Evolutionary conservation across 2,329 filamentous ascomycete genomes (phyloP), one percentile per base, ranked within the genome.

Genomic region (Trichoderma polysporum): DNA sequence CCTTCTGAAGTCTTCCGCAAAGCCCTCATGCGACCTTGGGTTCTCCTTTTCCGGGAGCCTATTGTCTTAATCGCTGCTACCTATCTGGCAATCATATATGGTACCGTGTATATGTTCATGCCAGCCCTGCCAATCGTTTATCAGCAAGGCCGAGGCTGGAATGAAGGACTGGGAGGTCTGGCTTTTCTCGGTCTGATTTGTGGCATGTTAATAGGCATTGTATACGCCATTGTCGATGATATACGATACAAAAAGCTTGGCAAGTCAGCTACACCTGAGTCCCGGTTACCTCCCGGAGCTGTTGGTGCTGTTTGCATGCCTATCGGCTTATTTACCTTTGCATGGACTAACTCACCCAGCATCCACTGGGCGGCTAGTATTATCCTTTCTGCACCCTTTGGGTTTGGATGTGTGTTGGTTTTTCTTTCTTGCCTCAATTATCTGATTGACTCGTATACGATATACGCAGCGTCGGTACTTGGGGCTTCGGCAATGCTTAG

Each of bases 11-110:
- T 37, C 13, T 60, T 60, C 19, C 41, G 58, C 19, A 60, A 50
- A 27, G 58, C 58, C 22, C 29, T 60, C 5, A 13, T 81, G 37
- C 81, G 87, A 3, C 88, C 88, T 1, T 88, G 85, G 85, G 76
- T 86, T 49, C 77, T 90, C 15, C 79, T 90, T 2, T 86, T 90
- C 78, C 74, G 75, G 29, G 88, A 90, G 70, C 87, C 87, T 1
- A 90, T 90, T 69, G 85, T 90, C 4, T 73, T 88, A 17, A 76
- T 89, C 2, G 76, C 86, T 8, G 84, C 81, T 3, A 77, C 89
- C 13, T 89, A 89, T 77, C 83, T 86, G 79, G 83, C 85, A 66
- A 86, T 82, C 61, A 73, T 82, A 60, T 83, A 82, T 70, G 79
- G 79, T 13, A 84, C 81, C 0, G 72, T 84, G 0, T 85, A 84